phyloP scores from a whole-genome alignment of 768 basidiomycete species.

The Lentinula sp. region DNA sequence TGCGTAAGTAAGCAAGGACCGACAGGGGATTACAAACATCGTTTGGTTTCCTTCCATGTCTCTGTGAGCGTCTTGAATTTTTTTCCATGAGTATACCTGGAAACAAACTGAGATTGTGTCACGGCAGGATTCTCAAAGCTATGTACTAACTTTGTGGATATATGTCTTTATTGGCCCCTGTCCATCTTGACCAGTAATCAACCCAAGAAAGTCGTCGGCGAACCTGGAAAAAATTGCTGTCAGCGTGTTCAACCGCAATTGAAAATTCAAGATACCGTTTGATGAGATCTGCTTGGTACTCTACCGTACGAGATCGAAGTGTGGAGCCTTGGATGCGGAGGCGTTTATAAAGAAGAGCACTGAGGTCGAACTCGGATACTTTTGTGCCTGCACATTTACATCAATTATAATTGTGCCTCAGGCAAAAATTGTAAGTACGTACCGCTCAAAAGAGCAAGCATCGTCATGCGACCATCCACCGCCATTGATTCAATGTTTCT shows the following conservation, averaged over 20 bases:
- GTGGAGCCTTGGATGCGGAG: constrained; percentile 88
- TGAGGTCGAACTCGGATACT: constrained; percentile 49
- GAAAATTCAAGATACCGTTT: constrained; percentile 30
- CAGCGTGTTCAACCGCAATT: not conserved
- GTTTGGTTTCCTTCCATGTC: constrained; percentile 76
- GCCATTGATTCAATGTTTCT: constrained; percentile 69
- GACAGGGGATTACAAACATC: constrained; percentile 22
- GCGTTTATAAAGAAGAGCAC: constrained; percentile 74
- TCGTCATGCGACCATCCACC: constrained; percentile 68
- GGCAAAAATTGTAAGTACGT: constrained; percentile 4
- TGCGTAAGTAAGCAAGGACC: not conserved
- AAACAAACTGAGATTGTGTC: constrained; percentile 2
- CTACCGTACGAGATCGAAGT: constrained; percentile 63
- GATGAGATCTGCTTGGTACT: constrained; percentile 75
- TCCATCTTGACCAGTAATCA: constrained; percentile 54
- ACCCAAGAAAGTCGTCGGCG: constrained; percentile 41
- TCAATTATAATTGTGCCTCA: not conserved
- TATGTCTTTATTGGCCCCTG: constrained; percentile 61
- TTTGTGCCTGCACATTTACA: constrained; percentile 34
- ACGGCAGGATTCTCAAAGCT: constrained; percentile 10
- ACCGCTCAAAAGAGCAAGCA: constrained; percentile 67
- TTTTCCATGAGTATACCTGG: constrained; percentile 75
- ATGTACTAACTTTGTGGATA: constrained; percentile 72
- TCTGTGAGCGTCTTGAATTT: constrained; percentile 73
- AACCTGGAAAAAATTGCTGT: constrained; percentile 33